These are phyloP conservation scores for Monosporascus sp. DNA, from an alignment of 2,329 filamentous ascomycete genomes.

Conservation along the genomic window DNA sequence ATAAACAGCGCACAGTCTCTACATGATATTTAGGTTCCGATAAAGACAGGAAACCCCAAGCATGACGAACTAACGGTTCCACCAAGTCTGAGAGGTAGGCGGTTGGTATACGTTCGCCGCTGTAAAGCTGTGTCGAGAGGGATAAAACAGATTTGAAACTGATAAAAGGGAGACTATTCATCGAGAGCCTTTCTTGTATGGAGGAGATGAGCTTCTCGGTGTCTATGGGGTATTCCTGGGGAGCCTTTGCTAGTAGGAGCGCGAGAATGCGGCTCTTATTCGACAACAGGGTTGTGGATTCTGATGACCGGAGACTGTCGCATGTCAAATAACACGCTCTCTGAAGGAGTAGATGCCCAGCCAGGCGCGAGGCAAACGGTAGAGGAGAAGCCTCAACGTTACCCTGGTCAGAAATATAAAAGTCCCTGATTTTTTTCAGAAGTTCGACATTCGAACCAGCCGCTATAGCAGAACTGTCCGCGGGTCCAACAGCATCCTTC, in stretches of 20 bases:
- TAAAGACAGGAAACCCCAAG: conserved; percentile 80
- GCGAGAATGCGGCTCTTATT: conserved; percentile 56
- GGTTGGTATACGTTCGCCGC: conserved; percentile 43
- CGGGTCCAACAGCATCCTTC: conserved; percentile 16
- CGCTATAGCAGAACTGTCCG: conserved; percentile 21
- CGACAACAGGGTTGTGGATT: conserved; percentile 43
- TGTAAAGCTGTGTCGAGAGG: conserved; percentile 52
- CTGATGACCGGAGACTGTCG: conserved; percentile 36
- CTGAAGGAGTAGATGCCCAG: conserved; percentile 59
- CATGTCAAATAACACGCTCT: conserved; percentile 51
- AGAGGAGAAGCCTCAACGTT: conserved; percentile 57
- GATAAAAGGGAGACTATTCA: conserved; percentile 40
- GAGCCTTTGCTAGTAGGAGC: conserved; percentile 49
- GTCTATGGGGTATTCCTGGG: conserved; percentile 37
- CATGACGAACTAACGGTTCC: conserved; percentile 59
- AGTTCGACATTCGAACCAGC: conserved; percentile 44
- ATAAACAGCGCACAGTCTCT: conserved; percentile 79
- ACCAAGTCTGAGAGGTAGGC: conserved; percentile 58
- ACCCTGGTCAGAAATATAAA: conserved; percentile 66
- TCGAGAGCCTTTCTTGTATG: conserved; percentile 41
- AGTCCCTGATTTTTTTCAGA: conserved; percentile 55
- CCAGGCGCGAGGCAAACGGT: conserved; percentile 51
- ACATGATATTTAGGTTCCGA: conserved; percentile 88
- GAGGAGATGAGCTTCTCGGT: conserved; percentile 43
- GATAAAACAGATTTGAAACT: conserved; percentile 55